Evolutionary conservation across 2,329 filamentous ascomycete species (phyloP).

Genomic region (Pseudopithomyces chartarum): DNA sequence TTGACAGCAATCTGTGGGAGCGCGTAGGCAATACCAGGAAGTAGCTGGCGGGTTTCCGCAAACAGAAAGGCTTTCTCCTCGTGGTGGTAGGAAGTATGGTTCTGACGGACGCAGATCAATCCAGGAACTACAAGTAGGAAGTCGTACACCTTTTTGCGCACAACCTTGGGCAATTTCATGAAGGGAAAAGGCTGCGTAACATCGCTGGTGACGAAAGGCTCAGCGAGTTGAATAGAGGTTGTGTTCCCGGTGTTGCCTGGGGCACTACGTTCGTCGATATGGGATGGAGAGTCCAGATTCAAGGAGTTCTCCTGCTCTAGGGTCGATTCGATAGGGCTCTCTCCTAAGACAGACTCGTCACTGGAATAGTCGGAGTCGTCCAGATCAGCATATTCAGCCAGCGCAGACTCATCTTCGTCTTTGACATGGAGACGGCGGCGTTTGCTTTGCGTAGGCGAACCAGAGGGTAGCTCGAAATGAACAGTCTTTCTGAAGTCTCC

Average conservation of each 20-base stretch:
- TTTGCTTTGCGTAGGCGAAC: slow-evolving; percentile 2
- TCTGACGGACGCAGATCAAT: slow-evolving; percentile 33
- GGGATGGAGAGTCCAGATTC: not conserved
- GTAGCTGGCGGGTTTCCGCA: slow-evolving; percentile 20
- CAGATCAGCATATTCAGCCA: slow-evolving; percentile 13
- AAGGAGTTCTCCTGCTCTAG: not conserved
- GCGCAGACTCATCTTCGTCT: slow-evolving; percentile 14
- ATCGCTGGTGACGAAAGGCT: not conserved
- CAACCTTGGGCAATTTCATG: slow-evolving; percentile 23
- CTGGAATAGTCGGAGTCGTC: slow-evolving; percentile 15
- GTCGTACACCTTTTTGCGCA: slow-evolving; percentile 28
- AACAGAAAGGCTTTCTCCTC: slow-evolving; percentile 21
- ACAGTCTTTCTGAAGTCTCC: slow-evolving; percentile 13
- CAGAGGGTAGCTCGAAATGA: slow-evolving; percentile 6
- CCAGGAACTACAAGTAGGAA: slow-evolving; percentile 29
- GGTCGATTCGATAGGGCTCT: not conserved
- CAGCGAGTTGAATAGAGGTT: not conserved
- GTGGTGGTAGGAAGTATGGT: slow-evolving; percentile 23
- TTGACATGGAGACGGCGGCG: slow-evolving; percentile 1
- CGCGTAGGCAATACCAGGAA: slow-evolving; percentile 31
- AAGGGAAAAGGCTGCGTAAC: slow-evolving; percentile 19
- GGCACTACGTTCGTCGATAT: slow-evolving; percentile 1
- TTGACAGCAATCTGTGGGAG: slow-evolving; percentile 20
- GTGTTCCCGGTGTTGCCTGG: not conserved
- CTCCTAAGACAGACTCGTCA: not conserved